Base-by-base conservation (phyloP, 192 early-diverging fungal genomes). In the Paraglomus brasilianum region DNA sequence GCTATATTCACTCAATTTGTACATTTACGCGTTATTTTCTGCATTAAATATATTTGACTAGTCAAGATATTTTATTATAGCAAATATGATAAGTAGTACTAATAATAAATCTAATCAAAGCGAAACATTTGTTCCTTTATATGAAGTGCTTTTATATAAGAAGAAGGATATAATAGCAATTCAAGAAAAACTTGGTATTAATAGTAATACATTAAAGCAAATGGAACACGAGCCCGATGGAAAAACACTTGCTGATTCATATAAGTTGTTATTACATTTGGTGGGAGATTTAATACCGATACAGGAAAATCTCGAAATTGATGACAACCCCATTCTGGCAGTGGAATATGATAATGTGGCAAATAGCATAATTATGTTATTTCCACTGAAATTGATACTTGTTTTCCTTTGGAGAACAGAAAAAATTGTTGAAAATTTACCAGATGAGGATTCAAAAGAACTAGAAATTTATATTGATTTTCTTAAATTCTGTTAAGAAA, bases 241-340 rank as follows among this genome's bases (percentile, higher is more conserved):
- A 53, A 58, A 58, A 58, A 58, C 30, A 58, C 30, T 58, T 38
- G 19, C 19, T 38, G 56, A 58, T 38, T 58, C 56, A 38, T 58
- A 53, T 17, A 17, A 53, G 17, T 53, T 53, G 51, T 9, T 53
- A 17, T n/a, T 53, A 53, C 13, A 53, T 36, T 58, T 58, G 19
- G 56, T 58, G 30, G 56, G 30, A 38, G 30, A 58, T 58, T 58
- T 58, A 58, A 58, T 58, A 58, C 24, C 5, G 14, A 58, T 58
- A 58, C 56, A 58, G 30, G 5, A 21, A 21, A 56, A 56, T 21
- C 53, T 56, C 30, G 53, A 21, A 1, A 56, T 56, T n/a, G 53
- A 56, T 56, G 30, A n/a, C n/a, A n/a, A n/a, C n/a, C n/a, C n/a
- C n/a, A n/a, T n/a, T n/a, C n/a, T n/a, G n/a, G n/a, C n/a, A n/a